phyloP scores from a whole-genome alignment of 2,329 filamentous ascomycete species.

The Rhexocercosporidium sp. region DNA sequence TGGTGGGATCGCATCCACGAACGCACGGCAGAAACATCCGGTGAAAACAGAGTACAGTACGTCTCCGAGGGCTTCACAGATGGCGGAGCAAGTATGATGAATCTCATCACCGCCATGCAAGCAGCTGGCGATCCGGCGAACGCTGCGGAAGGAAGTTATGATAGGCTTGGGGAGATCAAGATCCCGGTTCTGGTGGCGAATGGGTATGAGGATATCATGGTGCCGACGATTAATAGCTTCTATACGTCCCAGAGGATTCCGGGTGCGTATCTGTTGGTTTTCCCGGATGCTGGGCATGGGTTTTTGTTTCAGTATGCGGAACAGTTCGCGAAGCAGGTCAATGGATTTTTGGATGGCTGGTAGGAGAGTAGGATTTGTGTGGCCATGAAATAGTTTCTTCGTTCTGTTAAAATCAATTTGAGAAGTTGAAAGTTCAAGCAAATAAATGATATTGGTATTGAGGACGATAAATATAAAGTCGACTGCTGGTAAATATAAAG shows the following conservation, averaged over 20 bases:
- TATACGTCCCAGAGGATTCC: neutral
- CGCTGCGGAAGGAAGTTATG: neutral
- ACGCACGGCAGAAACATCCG: neutral
- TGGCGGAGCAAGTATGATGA: neutral
- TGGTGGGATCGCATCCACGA: neutral
- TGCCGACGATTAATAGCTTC: neutral
- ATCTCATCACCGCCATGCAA: neutral
- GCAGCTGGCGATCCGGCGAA: neutral
- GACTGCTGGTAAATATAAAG: no score
- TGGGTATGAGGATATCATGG: neutral
- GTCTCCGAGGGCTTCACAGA: neutral
- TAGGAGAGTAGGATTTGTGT: no score
- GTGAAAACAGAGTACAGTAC: neutral
- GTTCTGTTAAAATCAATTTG: no score
- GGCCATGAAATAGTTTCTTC: no score
- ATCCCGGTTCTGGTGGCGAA: neutral
- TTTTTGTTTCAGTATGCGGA: neutral
- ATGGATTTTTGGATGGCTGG: no score
- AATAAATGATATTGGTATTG: no score
- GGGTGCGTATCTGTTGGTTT: neutral
- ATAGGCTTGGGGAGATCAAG: neutral
- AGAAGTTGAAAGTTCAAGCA: no score
- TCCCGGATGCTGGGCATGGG: neutral
- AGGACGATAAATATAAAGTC: no score
- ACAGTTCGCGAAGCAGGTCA: no score